Base-by-base conservation (phyloP, 1,284 basidiomycete genomes). In the Ceratobasidium sp. region DNA sequence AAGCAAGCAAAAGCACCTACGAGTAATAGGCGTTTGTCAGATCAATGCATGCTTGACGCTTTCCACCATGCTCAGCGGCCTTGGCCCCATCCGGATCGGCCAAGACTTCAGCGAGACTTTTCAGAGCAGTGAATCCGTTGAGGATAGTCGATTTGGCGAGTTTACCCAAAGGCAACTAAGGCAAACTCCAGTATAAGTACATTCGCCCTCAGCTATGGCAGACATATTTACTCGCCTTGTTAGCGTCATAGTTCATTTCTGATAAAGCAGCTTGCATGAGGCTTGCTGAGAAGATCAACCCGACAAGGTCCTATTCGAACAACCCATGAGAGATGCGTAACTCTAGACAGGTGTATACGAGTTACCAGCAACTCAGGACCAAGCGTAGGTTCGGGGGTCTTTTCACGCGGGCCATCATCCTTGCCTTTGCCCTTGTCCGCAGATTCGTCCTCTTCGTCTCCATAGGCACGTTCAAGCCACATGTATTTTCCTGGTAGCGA, bases 221-320 rank as follows among this genome's bases (percentile, higher is more conserved):
- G 39, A 41, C 41, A 21, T 10, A 39, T 30, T 41, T 12, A 39
- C 48, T 39, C 26, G 36, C 62, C 50, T 90, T 90, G 76, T 86
- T 86, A 1, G 87, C 88, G 76, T 90, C 88, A 76, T 90, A 90
- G 77, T 89, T 89, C 87, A 90, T 87, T 2, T 85, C 85, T 10
- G 85, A 85, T 76, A 90, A 78, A 26, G 84, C 83, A 0, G 85
- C 86, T 55, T 87, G 82, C 52, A 89, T 86, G 74, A 88, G 78
- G 34, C 86, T 88, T 12, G 60, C 64, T 50, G 32, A 45, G 21
- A 57, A 48, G 21, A 72, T 75, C 48, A 61, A 18, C 62, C 26
- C 14, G 14, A n/a, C 3, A 36, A 28, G 71, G 32, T 64, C 57
- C 62, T 21, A 6, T 69, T 23, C 30, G 39, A 32, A 28, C 10